Evolutionary conservation across 2,329 filamentous ascomycete species (phyloP), one percentile per base, ranked within the genome.

Genomic region (Cladosporium sp.): DNA sequence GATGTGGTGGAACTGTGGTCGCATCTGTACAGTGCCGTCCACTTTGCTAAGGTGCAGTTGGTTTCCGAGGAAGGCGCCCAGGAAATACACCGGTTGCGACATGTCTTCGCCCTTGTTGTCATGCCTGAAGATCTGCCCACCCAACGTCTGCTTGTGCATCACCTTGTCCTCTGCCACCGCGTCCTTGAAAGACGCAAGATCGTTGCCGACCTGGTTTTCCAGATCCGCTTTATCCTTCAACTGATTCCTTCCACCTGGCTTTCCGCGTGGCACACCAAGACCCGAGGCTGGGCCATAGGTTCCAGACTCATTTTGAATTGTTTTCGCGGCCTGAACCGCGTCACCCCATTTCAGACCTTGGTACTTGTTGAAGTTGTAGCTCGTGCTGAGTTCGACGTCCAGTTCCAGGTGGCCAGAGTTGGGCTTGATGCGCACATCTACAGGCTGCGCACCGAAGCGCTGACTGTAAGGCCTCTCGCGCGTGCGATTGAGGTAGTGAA

Each of bases 1-100:
- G 70, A 98, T 84, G 79, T 98, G 93, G 79, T 97, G 92, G 67
- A 96, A 90, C 74, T 97, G 92, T 0, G 95, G 93, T 4, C 93
- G 91, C 74, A 99, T 88, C 75, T 96, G 92, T 49, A 96, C 91
- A 53, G 97, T 87, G 2, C 91, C 90, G 48, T 89, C 88, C 54
- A 96, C 86, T 26, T 91, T 91, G 0, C 92, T 96, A 46, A 98
- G 87, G 79, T 97, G 92, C 11, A 97, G 82, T 74, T 96, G 88
- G 71, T 91, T 91, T 60, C 89, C 89, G 75, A 90, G 87, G 76
- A 98, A 97, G n/a, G 93, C 90, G 30, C 92, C 95, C 58, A 97
- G 85, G 88, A 97, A 96, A 80, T 96, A 96, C 70, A 84, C 81
- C 10, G 87, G 86, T 70, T 92, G 63, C 23, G 63, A 32, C 56